These are phyloP conservation scores for Cyberlindnera euphorbiae DNA, from an alignment of 805 yeast species.

Conservation along the genomic window DNA sequence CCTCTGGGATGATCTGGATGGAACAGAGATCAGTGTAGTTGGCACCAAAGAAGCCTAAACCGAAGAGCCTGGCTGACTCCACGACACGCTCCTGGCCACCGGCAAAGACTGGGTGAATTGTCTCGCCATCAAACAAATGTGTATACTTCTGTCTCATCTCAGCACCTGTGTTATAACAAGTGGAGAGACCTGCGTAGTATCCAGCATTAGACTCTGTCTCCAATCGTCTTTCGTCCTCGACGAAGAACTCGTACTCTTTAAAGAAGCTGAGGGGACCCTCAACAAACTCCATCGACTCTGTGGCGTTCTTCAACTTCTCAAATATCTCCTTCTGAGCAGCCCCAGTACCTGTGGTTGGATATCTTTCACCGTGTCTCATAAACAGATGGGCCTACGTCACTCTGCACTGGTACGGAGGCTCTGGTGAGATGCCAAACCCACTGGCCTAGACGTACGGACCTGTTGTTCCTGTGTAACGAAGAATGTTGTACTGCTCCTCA, in stretches of 20 bases:
- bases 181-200: conserved; percentile 43
- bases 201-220: conserved; percentile 37
- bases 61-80: conserved; percentile 41
- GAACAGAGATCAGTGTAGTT: conserved; percentile 30
- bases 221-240: conserved; percentile 33
- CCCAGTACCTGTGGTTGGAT: conserved; percentile 46
- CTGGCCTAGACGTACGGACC: conserved; percentile 50
- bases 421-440: conserved; percentile 50
- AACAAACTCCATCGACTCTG: conserved; percentile 27
- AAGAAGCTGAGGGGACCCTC: conserved; percentile 51
- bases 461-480: conserved; percentile 48
- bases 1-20: conserved; percentile 37
- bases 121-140: conserved; percentile 33
- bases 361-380: conserved; percentile 79
- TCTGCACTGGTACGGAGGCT: conserved; percentile 43
- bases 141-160: conserved; percentile 40
- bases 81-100: conserved; percentile 45
- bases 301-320: conserved; percentile 33
- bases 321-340: conserved; percentile 18
- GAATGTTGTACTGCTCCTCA: conserved; percentile 18
- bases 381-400: conserved; percentile 66
- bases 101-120: conserved; percentile 41
- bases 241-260: conserved; percentile 49
- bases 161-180: conserved; percentile 42
- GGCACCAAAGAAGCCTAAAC: conserved; percentile 45